Evolutionary conservation across 225 moss, liverwort and hornwort species (phyloP).

Genomic region (Marchantia paleacea): DNA sequence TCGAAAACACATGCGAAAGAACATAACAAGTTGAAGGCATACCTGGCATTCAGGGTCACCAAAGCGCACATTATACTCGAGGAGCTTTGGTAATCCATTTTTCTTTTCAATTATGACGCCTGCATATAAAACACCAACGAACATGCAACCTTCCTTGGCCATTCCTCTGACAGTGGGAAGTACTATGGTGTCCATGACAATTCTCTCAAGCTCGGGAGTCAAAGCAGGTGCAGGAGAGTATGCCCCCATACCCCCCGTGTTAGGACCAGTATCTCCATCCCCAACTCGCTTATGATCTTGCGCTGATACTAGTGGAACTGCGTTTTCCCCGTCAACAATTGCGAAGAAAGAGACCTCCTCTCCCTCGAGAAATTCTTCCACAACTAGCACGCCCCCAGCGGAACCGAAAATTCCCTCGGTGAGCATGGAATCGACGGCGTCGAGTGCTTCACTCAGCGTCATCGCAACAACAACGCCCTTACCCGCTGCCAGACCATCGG

Average conservation of each 20-base stretch:
- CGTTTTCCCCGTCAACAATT: conserved; percentile 79
- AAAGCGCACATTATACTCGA: conserved; percentile 97
- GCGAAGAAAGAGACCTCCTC: conserved; percentile 96
- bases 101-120: conserved; percentile 87
- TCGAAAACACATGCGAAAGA: not conserved
- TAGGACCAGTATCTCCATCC: conserved; percentile 85
- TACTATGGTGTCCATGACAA: conserved; percentile 79
- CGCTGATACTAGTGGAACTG: conserved; percentile 72
- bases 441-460: conserved; percentile 63
- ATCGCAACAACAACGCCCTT: conserved; percentile 86
- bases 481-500: conserved; percentile 89
- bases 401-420: conserved; percentile 66
- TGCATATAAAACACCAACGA: conserved; percentile 78
- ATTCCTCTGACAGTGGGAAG: conserved; percentile 86
- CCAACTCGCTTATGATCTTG: conserved; percentile 96
- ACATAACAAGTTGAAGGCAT: not conserved
- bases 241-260: conserved; percentile 95
- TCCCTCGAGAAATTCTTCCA: conserved; percentile 97
- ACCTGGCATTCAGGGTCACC: conserved; percentile 96
- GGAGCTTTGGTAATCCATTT: conserved; percentile 75
- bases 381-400: conserved; percentile 68
- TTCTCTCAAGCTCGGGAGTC: conserved; percentile 54
- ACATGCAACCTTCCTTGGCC: conserved; percentile 69
- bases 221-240: conserved; percentile 89
- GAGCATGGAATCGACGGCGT: conserved; percentile 83